Evolutionary conservation across 164 flowering plant genomes (phyloP), one percentile per base, ranked within the genome.

Genomic region (Aristolochia fimbriata): DNA sequence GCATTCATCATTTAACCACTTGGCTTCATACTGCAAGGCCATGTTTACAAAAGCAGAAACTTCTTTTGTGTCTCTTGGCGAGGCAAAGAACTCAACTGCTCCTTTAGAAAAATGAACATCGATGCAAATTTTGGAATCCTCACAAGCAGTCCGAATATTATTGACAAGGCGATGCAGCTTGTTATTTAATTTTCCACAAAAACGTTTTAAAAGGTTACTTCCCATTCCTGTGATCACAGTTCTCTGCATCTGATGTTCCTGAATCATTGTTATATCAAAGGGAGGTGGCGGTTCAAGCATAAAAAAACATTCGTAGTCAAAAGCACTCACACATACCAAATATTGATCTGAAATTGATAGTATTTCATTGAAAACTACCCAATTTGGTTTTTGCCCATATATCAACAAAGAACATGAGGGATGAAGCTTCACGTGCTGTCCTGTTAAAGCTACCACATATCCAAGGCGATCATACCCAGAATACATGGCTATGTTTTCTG

Each of bases 341-440:
- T 88, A 91, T 53, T 84, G 73, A 65, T 65, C 76, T 31, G 83
- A 62, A 4, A 70, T 53, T 22, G 96, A 85, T 13, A 94, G 60
- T 16, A 94, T 64, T 59, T 94, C 96, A 47, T 86, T 80, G 70
- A 88, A 94, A 49, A 88, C 94, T 13, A 94, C 93, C 97, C 99
- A 94, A 50, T 62, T 63, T 41, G 99, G 97, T 71, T 73, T 83
- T 68, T 81, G 76, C 62, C 78, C 76, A 68, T 85, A 94, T 46
- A 74, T 62, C 8, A 80, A 71, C 71, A 94, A 72, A 2, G 99
- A 94, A 81, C 96, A 85, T 4, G 97, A 80, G 56, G 97, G 97
- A 76, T 94, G 99, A 15, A 94, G 78, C 69, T 71, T 83, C 43
- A 85, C 81, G 72, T 81, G 74, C 50, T 86, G 80, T 51, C 87